phyloP scores from a whole-genome alignment of 208 protist genomes.

The Leishmania aethiopica region DNA sequence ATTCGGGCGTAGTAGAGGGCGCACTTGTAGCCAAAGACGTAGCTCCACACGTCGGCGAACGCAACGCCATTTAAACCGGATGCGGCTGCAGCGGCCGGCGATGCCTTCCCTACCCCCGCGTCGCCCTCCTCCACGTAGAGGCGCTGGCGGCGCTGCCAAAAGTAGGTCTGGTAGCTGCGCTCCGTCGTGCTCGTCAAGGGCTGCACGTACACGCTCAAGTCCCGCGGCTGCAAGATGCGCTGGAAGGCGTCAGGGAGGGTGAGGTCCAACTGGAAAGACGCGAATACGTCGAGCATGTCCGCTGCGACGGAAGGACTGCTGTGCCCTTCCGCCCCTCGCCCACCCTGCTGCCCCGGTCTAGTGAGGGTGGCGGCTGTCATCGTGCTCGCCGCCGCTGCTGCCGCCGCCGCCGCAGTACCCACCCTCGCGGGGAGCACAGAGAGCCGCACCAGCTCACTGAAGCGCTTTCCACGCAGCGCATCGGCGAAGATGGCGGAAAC shows the following conservation, averaged over 20 bases:
- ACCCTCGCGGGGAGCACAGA: conserved; percentile 39
- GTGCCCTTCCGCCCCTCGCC: not conserved
- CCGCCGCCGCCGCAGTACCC: not conserved
- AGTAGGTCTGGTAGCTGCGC: conserved; percentile 56
- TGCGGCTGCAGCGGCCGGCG: not conserved
- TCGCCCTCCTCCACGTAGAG: conserved; percentile 20
- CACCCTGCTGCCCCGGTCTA: not conserved
- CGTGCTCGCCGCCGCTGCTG: not conserved
- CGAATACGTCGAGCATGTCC: conserved; percentile 70
- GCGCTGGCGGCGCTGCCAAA: conserved; percentile 71
- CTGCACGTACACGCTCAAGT: conserved; percentile 52
- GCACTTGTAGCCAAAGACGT: conserved; percentile 84
- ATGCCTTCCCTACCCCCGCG: not conserved
- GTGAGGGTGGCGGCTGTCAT: not conserved
- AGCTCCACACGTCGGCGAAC: conserved; percentile 73
- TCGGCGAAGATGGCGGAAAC: conserved; percentile 46
- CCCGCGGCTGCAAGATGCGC: conserved; percentile 56
- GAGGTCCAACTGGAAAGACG: conserved; percentile 73
- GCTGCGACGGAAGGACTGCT: not conserved
- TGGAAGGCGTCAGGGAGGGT: conserved; percentile 57
- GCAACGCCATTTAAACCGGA: conserved; percentile 1
- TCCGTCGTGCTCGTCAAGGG: conserved; percentile 26
- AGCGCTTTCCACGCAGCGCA: conserved; percentile 56
- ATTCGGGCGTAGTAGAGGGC: conserved; percentile 77
- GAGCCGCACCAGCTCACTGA: conserved; percentile 61